A percentile compares a stretch with the other conserved stretches of the same genome.
phyloP scores from a whole-genome alignment of 2,329 filamentous ascomycete species.

The Gremmenia infestans region DNA sequence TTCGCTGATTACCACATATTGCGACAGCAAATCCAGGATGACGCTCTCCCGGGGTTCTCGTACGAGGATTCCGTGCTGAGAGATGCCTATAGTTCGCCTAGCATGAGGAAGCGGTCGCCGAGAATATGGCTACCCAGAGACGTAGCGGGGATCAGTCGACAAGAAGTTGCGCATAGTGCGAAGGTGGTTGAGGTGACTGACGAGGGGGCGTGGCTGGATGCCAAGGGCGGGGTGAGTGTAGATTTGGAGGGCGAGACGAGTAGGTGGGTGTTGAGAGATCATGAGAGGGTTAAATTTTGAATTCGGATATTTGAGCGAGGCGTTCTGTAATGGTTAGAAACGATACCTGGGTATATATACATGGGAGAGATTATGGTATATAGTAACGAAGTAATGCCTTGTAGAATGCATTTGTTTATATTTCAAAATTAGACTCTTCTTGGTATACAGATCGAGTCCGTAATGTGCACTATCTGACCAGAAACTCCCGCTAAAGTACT shows the following conservation, averaged over 20 bases:
- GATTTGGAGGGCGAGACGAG: constrained; percentile 16
- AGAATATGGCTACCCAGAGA: constrained; percentile 60
- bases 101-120: constrained; percentile 46
- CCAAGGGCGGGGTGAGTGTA: constrained; percentile 14
- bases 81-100: constrained; percentile 55
- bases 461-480: no score
- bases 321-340: neutral
- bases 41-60: constrained; percentile 37
- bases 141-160: constrained; percentile 47
- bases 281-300: constrained; percentile 20
- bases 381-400: no score
- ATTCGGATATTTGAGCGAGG: neutral
- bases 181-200: constrained; percentile 55
- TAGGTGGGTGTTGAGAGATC: constrained; percentile 12
- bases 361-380: neutral
- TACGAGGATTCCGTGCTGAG: constrained; percentile 38
- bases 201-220: constrained; percentile 52
- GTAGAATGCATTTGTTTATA: no score
- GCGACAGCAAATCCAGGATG: constrained; percentile 43
- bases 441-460: no score
- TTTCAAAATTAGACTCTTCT: no score
- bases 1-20: constrained; percentile 51
- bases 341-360: neutral
- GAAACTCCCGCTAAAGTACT: no score
- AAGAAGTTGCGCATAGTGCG: constrained; percentile 49